A percentile compares a stretch with the other conserved stretches of the same genome.
Conservation (phyloP, 192 early-diverging fungal species). For the Phycomyces blakesleeanus region DNA sequence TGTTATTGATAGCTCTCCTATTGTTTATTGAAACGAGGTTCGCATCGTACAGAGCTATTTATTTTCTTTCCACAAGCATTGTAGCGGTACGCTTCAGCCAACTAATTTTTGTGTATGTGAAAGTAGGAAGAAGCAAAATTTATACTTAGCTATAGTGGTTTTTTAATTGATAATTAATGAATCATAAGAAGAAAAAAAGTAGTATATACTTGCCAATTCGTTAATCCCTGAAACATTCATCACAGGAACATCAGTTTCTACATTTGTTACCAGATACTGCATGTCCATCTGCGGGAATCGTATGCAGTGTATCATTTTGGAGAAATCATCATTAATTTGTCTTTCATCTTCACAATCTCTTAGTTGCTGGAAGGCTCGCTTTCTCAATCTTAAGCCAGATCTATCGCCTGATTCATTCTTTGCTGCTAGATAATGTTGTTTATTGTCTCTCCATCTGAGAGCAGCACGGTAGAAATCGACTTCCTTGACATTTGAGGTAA, state of each 20-base stretch:
- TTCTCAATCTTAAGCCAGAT: not conserved
- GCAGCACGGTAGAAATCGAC: slow-evolving; percentile 19
- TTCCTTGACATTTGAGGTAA: slow-evolving; percentile 25
- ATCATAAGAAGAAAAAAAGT: no score
- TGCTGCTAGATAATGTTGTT: not conserved
- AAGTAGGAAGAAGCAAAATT: no score
- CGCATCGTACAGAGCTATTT: not conserved
- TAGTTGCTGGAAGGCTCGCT: not conserved
- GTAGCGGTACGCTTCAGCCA: slow-evolving; percentile 14
- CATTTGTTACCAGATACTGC: slow-evolving; percentile 24
- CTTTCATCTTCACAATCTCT: not conserved
- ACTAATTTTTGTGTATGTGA: slow-evolving; percentile 11
- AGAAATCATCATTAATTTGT: not conserved
- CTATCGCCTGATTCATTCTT: not conserved
- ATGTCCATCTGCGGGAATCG: slow-evolving; percentile 34
- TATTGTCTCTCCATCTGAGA: not conserved
- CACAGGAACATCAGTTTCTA: slow-evolving; percentile 22
- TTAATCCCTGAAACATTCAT: slow-evolving; percentile 33
- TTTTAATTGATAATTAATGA: not conserved
- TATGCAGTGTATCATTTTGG: slow-evolving; percentile 30
- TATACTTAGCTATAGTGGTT: no score
- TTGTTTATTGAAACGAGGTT: not conserved
- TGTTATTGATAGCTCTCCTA: not conserved
- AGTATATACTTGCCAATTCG: slow-evolving; percentile 26
- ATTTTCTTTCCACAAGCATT: not conserved